Evolutionary conservation across 1,139 yeast genomes (phyloP), one percentile per base, ranked within the genome.

Genomic region (Diutina siamensis): DNA sequence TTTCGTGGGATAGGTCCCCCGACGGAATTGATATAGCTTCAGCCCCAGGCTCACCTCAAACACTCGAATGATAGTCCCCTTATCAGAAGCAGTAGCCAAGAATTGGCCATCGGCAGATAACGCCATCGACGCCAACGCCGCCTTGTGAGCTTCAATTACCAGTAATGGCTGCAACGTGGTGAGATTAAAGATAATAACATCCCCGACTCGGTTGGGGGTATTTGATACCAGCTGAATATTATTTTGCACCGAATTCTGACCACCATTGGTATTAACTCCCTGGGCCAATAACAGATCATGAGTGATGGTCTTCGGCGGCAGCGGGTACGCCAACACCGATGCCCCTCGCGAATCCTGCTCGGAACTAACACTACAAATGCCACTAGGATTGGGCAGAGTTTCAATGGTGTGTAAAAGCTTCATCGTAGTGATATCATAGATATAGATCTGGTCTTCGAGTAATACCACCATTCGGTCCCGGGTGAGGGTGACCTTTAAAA

Each of bases 1-100:
- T 55, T 74, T 80, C 5, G 97, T 83, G 3, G 95, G 94, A 58
- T 89, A 89, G 1, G 97, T 85, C 1, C 98, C 98, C 57, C 97
- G 73, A 53, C 98, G 72, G 62, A 92, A 92, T 61, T 92, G 97
- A 57, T 78, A 87, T 45, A 89, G 64, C 56, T 89, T 86, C 19
- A 78, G 72, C 0, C 97, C 97, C 0, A 85, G 76, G 25, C 82
- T 83, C 1, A 87, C 87, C n/a, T 82, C 72, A 57, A 92, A 92
- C 1, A 92, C 86, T 48, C 98, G 69, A 1, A 92, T 79, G 44
- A 92, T 87, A 0, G 98, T 92, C 3, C 98, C 98, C 58, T 88
- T 88, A 53, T 87, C 95, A 17, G 96, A 85, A 1, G 97, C 96
- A 0, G 97, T 88, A 1, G 97, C 97, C 45, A 92, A 67, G 45